A percentile compares a stretch with the other conserved stretches of the same genome.
These are phyloP conservation scores for Rhododendron ovatum DNA, from an alignment of 148 eudicot species.

Conservation along the genomic window DNA sequence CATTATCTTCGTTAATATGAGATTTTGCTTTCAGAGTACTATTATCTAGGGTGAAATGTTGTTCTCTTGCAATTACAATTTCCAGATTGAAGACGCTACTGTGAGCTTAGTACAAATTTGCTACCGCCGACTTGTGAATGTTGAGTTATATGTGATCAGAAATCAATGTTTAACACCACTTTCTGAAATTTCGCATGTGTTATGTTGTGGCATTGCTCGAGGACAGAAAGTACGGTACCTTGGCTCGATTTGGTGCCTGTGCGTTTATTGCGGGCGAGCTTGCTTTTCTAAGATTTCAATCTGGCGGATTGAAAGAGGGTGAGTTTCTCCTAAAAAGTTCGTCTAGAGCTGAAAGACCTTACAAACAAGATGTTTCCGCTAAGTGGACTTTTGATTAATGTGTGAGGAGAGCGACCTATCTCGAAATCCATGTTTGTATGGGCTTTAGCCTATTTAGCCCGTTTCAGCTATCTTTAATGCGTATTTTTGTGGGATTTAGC, in stretches of 20 bases:
- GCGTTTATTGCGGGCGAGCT: conserved; percentile 91
- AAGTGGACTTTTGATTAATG: no score
- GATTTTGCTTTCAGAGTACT: no score
- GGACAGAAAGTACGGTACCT: conserved; percentile 77
- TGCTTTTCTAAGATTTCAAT: conserved; percentile 44
- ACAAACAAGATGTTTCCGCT: not conserved
- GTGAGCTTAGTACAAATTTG: not conserved
- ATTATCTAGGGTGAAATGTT: not conserved
- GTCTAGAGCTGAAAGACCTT: not conserved
- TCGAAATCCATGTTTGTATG: no score
- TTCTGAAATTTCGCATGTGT: conserved; percentile 44
- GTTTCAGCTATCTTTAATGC: no score
- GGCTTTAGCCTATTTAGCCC: not conserved
- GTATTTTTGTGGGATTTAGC: not conserved
- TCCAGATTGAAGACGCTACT: not conserved
- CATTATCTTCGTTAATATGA: no score
- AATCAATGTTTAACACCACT: not conserved
- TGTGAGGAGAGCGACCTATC: not conserved
- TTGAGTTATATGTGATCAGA: not conserved
- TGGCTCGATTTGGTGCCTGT: conserved; percentile 89
- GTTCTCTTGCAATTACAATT: not conserved
- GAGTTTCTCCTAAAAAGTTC: not conserved
- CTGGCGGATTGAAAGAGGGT: not conserved
- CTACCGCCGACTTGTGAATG: not conserved
- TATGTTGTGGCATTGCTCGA: conserved; percentile 77